Evolutionary conservation across 805 yeast species (phyloP).

Genomic region (Phaffomyces antillensis): DNA sequence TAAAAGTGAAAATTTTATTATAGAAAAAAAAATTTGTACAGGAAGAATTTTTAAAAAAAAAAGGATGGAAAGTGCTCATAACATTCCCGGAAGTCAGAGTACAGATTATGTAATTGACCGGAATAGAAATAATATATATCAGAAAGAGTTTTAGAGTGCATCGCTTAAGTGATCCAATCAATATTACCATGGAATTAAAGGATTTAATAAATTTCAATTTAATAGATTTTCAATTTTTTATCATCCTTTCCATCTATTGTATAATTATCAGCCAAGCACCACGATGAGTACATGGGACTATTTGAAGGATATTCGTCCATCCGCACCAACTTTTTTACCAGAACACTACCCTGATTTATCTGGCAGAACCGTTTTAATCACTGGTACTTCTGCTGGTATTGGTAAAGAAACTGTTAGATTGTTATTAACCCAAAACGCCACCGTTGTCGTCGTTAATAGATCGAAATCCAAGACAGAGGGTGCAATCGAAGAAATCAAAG

Average conservation of each 20-base stretch:
- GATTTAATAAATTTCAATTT: no score
- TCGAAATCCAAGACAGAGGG: slow-evolving; percentile 24
- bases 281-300: not conserved
- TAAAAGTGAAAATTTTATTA: not conserved
- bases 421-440: slow-evolving; percentile 27
- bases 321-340: slow-evolving; percentile 22
- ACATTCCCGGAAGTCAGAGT: no score
- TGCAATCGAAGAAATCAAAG: slow-evolving; percentile 23
- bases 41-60: not conserved
- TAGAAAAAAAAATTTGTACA: not conserved
- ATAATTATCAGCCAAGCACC: not conserved
- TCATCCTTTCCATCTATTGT: no score
- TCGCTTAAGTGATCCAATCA: no score
- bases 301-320: slow-evolving; percentile 11
- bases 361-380: slow-evolving; percentile 22
- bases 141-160: no score
- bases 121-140: no score
- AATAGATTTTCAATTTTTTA: no score
- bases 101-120: no score
- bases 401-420: slow-evolving; percentile 28
- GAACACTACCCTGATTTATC: slow-evolving; percentile 24
- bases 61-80: not conserved
- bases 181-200: no score
- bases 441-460: slow-evolving; percentile 32
- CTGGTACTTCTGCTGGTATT: slow-evolving; percentile 30